These are phyloP conservation scores for Iberis pinnata DNA, from an alignment of 345 rosid species.

Conservation along the genomic window DNA sequence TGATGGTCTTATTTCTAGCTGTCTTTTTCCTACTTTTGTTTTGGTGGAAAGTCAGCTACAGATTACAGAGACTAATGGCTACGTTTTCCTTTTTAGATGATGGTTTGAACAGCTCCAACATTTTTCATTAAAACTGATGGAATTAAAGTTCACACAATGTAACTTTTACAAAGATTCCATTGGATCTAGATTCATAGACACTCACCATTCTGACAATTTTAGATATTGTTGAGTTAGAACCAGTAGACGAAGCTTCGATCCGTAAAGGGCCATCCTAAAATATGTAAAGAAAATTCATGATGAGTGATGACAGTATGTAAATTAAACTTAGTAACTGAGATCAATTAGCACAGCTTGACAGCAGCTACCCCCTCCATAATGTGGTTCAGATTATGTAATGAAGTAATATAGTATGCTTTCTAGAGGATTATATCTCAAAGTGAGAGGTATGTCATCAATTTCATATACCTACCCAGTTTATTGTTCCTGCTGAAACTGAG, in stretches of 20 bases:
- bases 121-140: conserved; percentile 4
- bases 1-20: conserved; percentile 8
- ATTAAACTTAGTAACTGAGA: neutral
- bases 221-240: conserved; percentile 79
- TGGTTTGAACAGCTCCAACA: neutral
- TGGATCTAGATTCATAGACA: conserved; percentile 16
- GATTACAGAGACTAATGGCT: conserved; percentile 3
- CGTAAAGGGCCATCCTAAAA: conserved; percentile 93
- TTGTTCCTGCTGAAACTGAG: conserved; percentile 83
- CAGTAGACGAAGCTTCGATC: conserved; percentile 73
- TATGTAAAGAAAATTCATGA: conserved; percentile 17
- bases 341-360: conserved; percentile 1
- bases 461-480: conserved; percentile 63
- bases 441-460: neutral
- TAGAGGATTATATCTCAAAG: neutral
- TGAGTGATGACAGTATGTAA: conserved; percentile 1
- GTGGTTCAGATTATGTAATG: neutral
- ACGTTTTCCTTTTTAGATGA: conserved; percentile 13
- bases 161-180: neutral
- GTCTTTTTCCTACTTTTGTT: conserved; percentile 1
- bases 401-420: neutral
- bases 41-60: conserved; percentile 4
- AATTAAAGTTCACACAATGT: conserved; percentile 8
- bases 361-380: neutral
- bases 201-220: conserved; percentile 84